Evolutionary conservation across 495 filamentous ascomycete genomes (phyloP).

Genomic region (Penicillium cataractarum): DNA sequence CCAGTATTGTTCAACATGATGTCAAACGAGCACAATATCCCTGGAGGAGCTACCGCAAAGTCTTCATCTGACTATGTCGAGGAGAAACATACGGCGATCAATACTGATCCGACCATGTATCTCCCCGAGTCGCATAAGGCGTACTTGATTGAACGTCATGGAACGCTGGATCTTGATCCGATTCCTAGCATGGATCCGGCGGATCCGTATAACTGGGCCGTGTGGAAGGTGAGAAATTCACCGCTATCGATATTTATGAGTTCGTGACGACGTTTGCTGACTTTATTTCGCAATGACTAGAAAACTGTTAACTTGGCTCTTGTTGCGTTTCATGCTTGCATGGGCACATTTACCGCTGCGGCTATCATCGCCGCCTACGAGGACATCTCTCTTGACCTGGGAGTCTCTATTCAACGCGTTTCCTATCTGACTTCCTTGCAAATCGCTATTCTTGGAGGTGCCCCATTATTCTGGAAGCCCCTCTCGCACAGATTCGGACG

Average conservation of each 20-base stretch:
- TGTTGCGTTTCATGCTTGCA: constrained; percentile 58
- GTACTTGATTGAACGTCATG: constrained; percentile 56
- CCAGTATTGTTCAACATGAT: constrained; percentile 11
- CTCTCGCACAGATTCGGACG: constrained; percentile 58
- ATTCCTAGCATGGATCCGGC: constrained; percentile 52
- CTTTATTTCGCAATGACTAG: constrained; percentile 25
- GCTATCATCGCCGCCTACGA: constrained; percentile 57
- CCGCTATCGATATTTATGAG: neutral
- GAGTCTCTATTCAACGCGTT: constrained; percentile 44
- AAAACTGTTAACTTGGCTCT: constrained; percentile 57
- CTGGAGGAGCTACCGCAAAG: constrained; percentile 6
- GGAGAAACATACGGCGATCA: constrained; percentile 23
- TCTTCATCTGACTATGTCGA: constrained; percentile 30
- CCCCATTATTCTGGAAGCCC: constrained; percentile 59
- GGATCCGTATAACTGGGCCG: constrained; percentile 59
- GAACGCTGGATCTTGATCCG: constrained; percentile 55
- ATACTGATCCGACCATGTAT: constrained; percentile 16
- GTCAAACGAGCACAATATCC: constrained; percentile 1
- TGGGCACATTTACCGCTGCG: constrained; percentile 60
- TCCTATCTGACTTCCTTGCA: constrained; percentile 57
- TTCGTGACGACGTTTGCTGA: neutral
- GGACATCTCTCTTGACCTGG: constrained; percentile 48
- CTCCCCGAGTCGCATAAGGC: constrained; percentile 45
- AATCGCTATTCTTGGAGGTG: constrained; percentile 55
- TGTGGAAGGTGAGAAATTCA: constrained; percentile 47